phyloP scores from a whole-genome alignment of 495 filamentous ascomycete genomes.

The Margaritispora aquatica region DNA sequence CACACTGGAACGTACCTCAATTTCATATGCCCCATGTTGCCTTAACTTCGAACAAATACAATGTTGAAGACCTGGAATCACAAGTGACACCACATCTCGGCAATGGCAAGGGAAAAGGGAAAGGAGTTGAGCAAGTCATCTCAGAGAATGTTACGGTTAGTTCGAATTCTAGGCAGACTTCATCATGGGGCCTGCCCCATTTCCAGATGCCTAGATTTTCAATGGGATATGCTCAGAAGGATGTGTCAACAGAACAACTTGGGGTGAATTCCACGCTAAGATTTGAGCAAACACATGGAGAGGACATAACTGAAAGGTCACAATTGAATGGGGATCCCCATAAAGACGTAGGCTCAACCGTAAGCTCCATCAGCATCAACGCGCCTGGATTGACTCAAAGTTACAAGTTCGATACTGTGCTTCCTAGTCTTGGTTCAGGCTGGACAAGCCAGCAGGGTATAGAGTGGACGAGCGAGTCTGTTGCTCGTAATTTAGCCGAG shows the following conservation, averaged over 20 bases:
- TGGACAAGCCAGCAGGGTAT: background rate
- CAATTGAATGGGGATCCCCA: background rate
- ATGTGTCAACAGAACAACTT: background rate
- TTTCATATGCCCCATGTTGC: background rate
- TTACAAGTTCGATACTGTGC: background rate
- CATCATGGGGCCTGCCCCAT: background rate
- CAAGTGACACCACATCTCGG: background rate
- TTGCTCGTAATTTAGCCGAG: background rate
- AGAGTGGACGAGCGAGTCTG: background rate
- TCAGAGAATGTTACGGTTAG: background rate
- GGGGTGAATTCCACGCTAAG: background rate
- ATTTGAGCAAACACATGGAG: background rate
- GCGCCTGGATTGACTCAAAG: background rate
- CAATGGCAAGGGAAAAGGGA: background rate
- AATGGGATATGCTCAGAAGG: background rate
- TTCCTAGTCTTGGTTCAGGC: background rate
- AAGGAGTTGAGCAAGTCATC: background rate
- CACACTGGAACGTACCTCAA: background rate
- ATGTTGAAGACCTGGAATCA: background rate
- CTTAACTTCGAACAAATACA: background rate
- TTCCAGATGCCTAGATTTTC: background rate
- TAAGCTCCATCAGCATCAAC: too few species aligned
- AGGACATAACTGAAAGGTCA: background rate
- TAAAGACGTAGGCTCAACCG: too few species aligned
- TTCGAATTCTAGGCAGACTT: background rate